phyloP scores from a whole-genome alignment of 2,329 filamentous ascomycete genomes.

The Elsinoe necatrix region DNA sequence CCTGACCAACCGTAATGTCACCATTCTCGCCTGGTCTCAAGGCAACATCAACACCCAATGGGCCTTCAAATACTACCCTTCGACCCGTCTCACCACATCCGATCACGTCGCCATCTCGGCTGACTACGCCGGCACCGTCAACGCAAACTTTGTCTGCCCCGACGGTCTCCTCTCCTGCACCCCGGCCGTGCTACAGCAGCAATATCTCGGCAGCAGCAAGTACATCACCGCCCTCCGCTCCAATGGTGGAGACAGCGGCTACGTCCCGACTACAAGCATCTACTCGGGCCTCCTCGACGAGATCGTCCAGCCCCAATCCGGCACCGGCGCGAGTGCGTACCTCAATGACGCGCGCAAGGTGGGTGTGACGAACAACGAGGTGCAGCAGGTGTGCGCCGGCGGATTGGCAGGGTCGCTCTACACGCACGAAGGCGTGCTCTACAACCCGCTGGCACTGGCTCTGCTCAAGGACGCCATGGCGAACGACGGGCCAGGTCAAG shows the following conservation, averaged over 20 bases:
- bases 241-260: conserved; percentile 43
- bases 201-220: conserved; percentile 32
- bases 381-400: conserved; percentile 38
- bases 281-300: conserved; percentile 44
- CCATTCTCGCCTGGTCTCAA: conserved; percentile 48
- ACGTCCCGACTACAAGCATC: conserved; percentile 48
- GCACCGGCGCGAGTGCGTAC: conserved; percentile 40
- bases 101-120: conserved; percentile 47
- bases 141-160: conserved; percentile 30
- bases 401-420: conserved; percentile 39
- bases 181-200: conserved; percentile 42
- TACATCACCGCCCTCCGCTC: conserved; percentile 38
- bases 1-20: conserved; percentile 34
- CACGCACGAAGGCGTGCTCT: conserved; percentile 44
- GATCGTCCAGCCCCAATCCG: conserved; percentile 45
- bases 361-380: conserved; percentile 44
- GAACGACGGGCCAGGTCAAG: conserved; percentile 38
- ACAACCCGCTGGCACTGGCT: conserved; percentile 40
- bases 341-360: conserved; percentile 37
- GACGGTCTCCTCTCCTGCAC: conserved; percentile 25
- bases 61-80: conserved; percentile 52
- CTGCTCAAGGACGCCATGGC: conserved; percentile 43
- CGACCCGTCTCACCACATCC: conserved; percentile 36
- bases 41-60: conserved; percentile 49
- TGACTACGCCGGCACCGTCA: conserved; percentile 45